Evolutionary conservation across 2,329 filamentous ascomycete genomes (phyloP).

Genomic region (Chaetomium globosum): DNA sequence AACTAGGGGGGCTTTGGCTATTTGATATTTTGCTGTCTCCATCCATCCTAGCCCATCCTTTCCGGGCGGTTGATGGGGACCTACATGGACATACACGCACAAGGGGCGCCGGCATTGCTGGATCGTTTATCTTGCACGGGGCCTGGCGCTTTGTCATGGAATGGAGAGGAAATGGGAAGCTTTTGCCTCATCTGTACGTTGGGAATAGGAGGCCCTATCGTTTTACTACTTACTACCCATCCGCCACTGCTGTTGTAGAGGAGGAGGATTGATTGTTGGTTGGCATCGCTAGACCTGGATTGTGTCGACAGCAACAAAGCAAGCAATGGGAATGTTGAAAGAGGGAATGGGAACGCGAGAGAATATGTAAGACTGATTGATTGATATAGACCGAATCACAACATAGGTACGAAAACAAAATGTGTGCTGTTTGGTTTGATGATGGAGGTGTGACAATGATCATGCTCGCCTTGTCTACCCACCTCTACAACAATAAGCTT

Average conservation of each 20-base stretch:
- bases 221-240: neutral
- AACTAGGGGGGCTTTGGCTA: neutral
- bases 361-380: neutral
- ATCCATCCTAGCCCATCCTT: neutral
- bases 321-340: neutral
- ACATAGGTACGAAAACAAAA: neutral
- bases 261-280: neutral
- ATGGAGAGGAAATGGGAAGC: neutral
- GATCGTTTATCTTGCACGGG: neutral
- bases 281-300: neutral
- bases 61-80: neutral
- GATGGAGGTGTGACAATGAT: neutral
- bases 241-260: neutral
- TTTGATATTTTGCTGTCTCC: neutral
- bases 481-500: neutral
- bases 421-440: neutral
- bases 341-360: neutral
- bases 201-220: neutral
- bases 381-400: neutral
- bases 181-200: neutral
- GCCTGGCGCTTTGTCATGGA: neutral
- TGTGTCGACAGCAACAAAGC: neutral
- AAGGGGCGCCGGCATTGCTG: neutral
- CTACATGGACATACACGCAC: neutral
- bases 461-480: neutral